Base-by-base conservation (phyloP, 192 early-diverging fungal genomes). In the Backusella liffmaniae region DNA sequence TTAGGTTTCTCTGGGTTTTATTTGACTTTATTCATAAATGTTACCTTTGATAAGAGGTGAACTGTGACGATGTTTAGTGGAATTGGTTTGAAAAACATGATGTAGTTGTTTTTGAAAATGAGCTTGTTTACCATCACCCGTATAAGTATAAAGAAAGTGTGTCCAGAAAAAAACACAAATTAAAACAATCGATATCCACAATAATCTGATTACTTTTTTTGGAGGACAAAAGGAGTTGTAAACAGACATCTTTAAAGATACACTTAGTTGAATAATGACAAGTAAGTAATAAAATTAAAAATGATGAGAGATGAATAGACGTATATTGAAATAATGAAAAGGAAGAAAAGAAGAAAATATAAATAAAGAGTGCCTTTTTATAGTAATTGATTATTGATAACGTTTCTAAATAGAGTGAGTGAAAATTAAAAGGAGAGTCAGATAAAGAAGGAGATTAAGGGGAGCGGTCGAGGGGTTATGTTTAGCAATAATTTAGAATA, bases 341-440 rank as follows among this genome's bases (percentile, higher is more conserved):
- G 56, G 56, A 62, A 62, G 53, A 26, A 62, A 62, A 12, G 56
- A 62, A 26, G 56, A 29, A 59, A 29, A 29, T 29, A 29, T 29
- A 26, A 62, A 29, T 29, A 62, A 30, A 26, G 26, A 62, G 4
- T 62, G 26, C 10, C 56, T 62, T 62, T 26, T 62, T 62, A 62
- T 62, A 62, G 56, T 62, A 62, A 62, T 26, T 62, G 56, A 62
- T 62, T 62, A 62, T 62, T 62, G 56, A 62, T 62, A 62, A 29
- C 23, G 56, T 12, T 62, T 59, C 29, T 29, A 29, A 62, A 29
- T 29, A 29, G 26, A 62, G 12, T 62, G 10, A 26, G 3, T 29
- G 23, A 23, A 62, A 62, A 62, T 62, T 26, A 62, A 62, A 62
- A 62, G 56, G 56, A 62, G 56, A 62, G 56, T 29, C 9, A 62